These are phyloP conservation scores for Adansonia digitata DNA, from an alignment of 345 rosid species.

Conservation along the genomic window DNA sequence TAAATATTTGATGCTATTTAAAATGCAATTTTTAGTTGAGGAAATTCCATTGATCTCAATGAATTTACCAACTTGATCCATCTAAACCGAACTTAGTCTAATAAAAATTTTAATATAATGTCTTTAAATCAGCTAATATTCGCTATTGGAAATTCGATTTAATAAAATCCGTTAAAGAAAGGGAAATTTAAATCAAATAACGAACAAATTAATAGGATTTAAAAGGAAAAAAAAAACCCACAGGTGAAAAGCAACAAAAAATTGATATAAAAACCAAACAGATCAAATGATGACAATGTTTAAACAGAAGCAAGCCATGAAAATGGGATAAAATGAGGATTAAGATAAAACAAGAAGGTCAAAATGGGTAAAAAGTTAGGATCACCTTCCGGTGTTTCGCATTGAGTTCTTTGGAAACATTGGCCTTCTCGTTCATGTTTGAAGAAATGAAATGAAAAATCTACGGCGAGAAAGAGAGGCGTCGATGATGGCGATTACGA, in stretches of 20 bases:
- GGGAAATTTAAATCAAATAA: neutral
- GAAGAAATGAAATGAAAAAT: neutral
- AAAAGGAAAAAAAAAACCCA: neutral
- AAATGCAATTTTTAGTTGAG: neutral
- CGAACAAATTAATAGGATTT: neutral
- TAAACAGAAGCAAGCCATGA: conserved; percentile 7
- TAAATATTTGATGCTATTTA: neutral
- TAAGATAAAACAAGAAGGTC: neutral
- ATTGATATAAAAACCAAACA: neutral
- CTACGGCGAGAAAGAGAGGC: neutral
- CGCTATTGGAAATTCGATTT: neutral
- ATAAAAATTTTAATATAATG: neutral
- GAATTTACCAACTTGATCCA: neutral
- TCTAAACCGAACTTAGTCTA: neutral
- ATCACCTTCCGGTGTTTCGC: conserved; percentile 82
- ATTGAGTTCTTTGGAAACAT: conserved; percentile 93
- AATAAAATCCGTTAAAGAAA: neutral
- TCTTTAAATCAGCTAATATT: neutral
- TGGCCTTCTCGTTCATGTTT: conserved; percentile 93
- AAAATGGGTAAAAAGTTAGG: neutral
- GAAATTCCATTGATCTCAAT: conserved; percentile 2
- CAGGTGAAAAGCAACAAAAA: neutral
- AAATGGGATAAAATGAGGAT: conserved; percentile 3
- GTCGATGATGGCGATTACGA: conserved; percentile 12
- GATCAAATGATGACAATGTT: conserved; percentile 7